Evolutionary conservation across 2,329 filamentous ascomycete species (phyloP).

Genomic region (Aurifilum marmelostoma): DNA sequence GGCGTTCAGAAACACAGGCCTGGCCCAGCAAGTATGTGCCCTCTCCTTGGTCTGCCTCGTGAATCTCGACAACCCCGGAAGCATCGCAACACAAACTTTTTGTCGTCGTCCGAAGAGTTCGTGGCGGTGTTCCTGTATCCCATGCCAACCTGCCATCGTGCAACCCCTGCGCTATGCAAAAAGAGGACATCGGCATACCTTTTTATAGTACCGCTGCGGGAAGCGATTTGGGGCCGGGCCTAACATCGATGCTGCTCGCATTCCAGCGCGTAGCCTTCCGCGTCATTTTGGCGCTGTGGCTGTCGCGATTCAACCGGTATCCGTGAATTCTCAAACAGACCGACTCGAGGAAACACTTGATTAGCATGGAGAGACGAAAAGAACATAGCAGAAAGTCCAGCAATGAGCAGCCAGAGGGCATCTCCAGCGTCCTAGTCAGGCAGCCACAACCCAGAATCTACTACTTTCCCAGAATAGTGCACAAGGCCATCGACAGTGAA

Average conservation of each 20-base stretch:
- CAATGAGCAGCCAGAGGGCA: background rate
- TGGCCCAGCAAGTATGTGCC: background rate
- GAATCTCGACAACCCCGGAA: background rate
- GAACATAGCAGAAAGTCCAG: background rate
- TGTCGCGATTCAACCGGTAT: background rate
- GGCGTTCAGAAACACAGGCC: background rate
- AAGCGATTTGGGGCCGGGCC: background rate
- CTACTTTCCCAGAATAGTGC: no score
- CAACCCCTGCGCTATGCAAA: background rate
- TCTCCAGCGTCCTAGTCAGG: background rate
- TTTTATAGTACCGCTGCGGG: background rate
- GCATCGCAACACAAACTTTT: background rate
- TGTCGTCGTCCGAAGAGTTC: conserved; percentile 3
- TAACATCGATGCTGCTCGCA: background rate
- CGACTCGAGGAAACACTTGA: background rate
- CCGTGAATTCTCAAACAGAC: background rate
- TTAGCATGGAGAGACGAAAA: background rate
- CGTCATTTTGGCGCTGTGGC: background rate
- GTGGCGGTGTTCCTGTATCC: conserved; percentile 8
- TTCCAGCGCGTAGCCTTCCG: background rate
- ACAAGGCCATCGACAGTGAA: background rate
- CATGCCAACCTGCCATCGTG: background rate
- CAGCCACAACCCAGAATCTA: conserved; percentile 6
- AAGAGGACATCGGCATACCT: no score
- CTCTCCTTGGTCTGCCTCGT: background rate